Conservation (phyloP, 306 rosid genomes). For the Casuarina equisetifolia region DNA sequence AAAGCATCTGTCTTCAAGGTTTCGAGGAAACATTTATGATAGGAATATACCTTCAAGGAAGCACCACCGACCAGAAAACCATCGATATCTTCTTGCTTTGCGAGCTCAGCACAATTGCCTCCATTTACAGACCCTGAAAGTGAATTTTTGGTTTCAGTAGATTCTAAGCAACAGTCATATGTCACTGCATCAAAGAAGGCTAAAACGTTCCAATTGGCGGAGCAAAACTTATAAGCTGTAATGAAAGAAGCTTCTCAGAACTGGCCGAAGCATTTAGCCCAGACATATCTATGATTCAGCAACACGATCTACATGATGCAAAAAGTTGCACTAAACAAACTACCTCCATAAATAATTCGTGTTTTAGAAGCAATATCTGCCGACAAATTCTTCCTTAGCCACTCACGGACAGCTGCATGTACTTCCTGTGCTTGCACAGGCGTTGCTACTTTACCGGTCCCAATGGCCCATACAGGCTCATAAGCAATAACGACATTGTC, state of each 20-base stretch:
- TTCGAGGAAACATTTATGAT: slow-evolving; percentile 6
- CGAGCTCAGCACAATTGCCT: slow-evolving; percentile 84
- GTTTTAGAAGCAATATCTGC: slow-evolving; percentile 90
- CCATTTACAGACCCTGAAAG: slow-evolving; percentile 92
- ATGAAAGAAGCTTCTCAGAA: slow-evolving; percentile 5
- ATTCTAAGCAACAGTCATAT: background rate
- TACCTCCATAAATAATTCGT: slow-evolving; percentile 97
- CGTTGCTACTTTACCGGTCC: slow-evolving; percentile 96
- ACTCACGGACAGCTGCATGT: slow-evolving; percentile 84
- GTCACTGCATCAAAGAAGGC: background rate
- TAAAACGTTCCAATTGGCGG: background rate
- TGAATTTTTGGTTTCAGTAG: slow-evolving; percentile 4
- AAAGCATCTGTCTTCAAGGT: background rate
- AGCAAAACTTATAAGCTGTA: slow-evolving; percentile 3
- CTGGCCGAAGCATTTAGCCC: slow-evolving; percentile 3
- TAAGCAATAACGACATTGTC: slow-evolving; percentile 89
- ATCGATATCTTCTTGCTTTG: slow-evolving; percentile 94
- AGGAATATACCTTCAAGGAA: slow-evolving; percentile 72
- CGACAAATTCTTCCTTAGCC: slow-evolving; percentile 84
- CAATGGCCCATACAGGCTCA: slow-evolving; percentile 99
- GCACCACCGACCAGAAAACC: slow-evolving; percentile 99
- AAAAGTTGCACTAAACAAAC: slow-evolving; percentile 21
- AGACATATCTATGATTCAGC: background rate
- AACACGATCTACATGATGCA: slow-evolving; percentile 15
- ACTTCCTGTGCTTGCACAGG: slow-evolving; percentile 99